phyloP scores from a whole-genome alignment of 768 basidiomycete genomes.

The Kwoniella mangroviensis region DNA sequence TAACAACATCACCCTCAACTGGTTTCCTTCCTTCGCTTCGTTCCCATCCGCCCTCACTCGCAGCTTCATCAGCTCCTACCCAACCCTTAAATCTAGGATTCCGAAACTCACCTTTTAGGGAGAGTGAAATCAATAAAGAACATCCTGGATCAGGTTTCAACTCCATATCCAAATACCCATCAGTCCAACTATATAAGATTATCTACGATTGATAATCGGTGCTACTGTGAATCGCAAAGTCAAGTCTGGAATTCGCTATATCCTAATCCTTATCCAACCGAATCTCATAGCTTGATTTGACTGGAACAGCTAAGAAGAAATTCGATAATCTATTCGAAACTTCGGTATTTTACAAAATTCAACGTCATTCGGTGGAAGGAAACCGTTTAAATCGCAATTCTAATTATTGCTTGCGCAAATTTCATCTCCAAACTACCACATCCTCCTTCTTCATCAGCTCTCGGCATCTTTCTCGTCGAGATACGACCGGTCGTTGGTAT shows the following conservation, averaged over 20 bases:
- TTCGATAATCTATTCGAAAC: not conserved
- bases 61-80: not conserved
- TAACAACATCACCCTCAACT: too few species aligned
- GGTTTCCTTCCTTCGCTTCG: too few species aligned
- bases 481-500: not conserved
- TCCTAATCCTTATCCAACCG: not conserved
- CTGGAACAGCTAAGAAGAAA: too few species aligned
- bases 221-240: too few species aligned
- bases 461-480: too few species aligned
- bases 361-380: not conserved
- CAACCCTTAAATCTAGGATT: not conserved
- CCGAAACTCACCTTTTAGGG: not conserved
- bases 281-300: not conserved
- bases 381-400: not conserved
- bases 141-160: not conserved
- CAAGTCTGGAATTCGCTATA: conserved; percentile 3
- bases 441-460: not conserved
- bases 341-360: not conserved
- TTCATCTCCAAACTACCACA: not conserved
- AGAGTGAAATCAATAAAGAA: not conserved
- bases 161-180: not conserved
- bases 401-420: not conserved
- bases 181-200: conserved; percentile 2
- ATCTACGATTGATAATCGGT: too few species aligned
- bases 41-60: too few species aligned